Conservation (phyloP, 345 rosid species). For the Hypericum perforatum region DNA sequence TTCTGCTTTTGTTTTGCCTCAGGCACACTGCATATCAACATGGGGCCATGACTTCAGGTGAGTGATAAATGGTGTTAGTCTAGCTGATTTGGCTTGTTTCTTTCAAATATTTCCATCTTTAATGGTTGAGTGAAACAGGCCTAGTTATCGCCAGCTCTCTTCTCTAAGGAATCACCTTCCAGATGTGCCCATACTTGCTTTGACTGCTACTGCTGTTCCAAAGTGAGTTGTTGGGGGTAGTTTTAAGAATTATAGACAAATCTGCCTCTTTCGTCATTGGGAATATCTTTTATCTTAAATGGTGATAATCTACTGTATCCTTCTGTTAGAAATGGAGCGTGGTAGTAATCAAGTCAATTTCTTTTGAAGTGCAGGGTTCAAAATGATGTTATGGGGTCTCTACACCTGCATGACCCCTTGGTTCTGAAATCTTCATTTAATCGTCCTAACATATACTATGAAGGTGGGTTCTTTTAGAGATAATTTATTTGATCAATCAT, state of each 20-base stretch:
- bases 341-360: constrained; percentile 2
- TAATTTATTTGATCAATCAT: not conserved
- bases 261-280: not conserved
- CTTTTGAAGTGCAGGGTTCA: constrained; percentile 59
- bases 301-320: not conserved
- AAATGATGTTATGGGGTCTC: constrained; percentile 72
- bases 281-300: not conserved
- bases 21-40: constrained; percentile 96
- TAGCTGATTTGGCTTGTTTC: not conserved
- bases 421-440: constrained; percentile 87
- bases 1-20: constrained; percentile 22
- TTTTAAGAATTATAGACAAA: constrained; percentile 1
- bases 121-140: constrained; percentile 33
- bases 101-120: not conserved
- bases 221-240: constrained; percentile 41
- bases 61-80: constrained; percentile 6
- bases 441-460: constrained; percentile 85
- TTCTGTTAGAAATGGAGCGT: not conserved
- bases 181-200: constrained; percentile 78
- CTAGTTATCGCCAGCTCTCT: constrained; percentile 84
- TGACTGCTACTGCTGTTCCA: constrained; percentile 95
- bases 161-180: constrained; percentile 59
- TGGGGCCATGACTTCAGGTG: constrained; percentile 99
- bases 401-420: constrained; percentile 66
- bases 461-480: constrained; percentile 40